Percentiles rank a stretch among this genome's conserved stretches.
Evolutionary conservation across 345 rosid species (phyloP).

Genomic region (Eucalyptus coolabah): DNA sequence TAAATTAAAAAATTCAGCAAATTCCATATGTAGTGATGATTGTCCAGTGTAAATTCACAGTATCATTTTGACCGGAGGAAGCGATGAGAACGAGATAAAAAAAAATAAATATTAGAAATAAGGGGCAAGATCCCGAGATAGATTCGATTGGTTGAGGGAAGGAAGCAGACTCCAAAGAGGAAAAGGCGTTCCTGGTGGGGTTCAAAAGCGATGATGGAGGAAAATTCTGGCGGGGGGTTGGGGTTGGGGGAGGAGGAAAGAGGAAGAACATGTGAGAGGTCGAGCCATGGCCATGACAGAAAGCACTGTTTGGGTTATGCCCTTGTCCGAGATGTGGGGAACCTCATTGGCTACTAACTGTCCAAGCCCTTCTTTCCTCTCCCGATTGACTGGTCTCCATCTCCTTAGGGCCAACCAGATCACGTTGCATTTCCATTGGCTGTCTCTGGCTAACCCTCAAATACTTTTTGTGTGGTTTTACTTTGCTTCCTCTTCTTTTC

Average conservation of each 20-base stretch:
- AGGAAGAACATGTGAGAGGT: background rate
- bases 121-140: background rate
- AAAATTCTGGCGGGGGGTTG: background rate
- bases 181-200: background rate
- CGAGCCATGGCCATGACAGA: background rate
- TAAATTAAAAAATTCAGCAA: background rate
- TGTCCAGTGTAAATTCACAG: background rate
- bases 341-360: background rate
- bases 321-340: background rate
- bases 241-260: background rate
- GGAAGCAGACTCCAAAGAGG: background rate
- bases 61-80: background rate
- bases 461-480: background rate
- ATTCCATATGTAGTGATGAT: background rate
- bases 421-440: background rate
- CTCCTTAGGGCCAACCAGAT: background rate
- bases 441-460: background rate
- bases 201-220: background rate
- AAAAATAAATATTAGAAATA: background rate
- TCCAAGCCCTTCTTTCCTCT: background rate
- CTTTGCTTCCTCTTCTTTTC: background rate
- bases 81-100: background rate
- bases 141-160: background rate
- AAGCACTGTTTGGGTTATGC: background rate
- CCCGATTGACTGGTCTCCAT: background rate